A percentile compares a stretch with the other conserved stretches of the same genome.
Evolutionary conservation across 352 stramenopile genomes (phyloP).

Genomic region (Aphanomyces invadans): DNA sequence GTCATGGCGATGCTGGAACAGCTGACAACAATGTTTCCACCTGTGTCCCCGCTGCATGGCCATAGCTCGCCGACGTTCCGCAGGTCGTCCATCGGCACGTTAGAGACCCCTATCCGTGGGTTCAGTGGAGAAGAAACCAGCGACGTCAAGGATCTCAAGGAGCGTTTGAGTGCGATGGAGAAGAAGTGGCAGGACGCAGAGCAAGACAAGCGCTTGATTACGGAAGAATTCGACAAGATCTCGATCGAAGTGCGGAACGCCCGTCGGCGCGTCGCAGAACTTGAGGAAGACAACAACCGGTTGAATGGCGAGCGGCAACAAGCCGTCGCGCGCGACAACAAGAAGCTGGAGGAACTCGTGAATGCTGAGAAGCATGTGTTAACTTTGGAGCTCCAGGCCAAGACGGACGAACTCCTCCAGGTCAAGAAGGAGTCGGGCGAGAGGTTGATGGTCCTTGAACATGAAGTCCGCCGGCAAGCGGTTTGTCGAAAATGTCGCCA

Average conservation of each 20-base stretch:
- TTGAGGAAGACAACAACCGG: slow-evolving; percentile 64
- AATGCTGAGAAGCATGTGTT: slow-evolving; percentile 70
- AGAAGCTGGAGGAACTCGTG: slow-evolving; percentile 84
- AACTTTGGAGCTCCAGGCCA: slow-evolving; percentile 67
- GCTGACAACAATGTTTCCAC: slow-evolving; percentile 32
- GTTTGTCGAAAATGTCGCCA: neutral
- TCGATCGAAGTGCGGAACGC: slow-evolving; percentile 44
- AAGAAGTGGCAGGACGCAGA: slow-evolving; percentile 71
- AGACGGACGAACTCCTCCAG: slow-evolving; percentile 61
- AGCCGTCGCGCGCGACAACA: slow-evolving; percentile 73
- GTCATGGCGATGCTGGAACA: slow-evolving; percentile 82
- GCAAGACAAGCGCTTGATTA: slow-evolving; percentile 63
- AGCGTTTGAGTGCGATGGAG: slow-evolving; percentile 36
- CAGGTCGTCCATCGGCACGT: neutral
- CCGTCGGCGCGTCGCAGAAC: slow-evolving; percentile 34
- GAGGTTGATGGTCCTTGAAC: slow-evolving; percentile 70
- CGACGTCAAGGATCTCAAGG: slow-evolving; percentile 16
- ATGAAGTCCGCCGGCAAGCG: slow-evolving; percentile 77
- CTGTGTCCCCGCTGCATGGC: slow-evolving; percentile 9
- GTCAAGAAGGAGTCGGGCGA: slow-evolving; percentile 67
- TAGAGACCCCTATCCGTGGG: slow-evolving; percentile 14
- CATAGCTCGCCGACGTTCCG: neutral
- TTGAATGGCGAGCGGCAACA: slow-evolving; percentile 61
- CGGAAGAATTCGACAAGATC: slow-evolving; percentile 56
- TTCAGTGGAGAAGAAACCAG: neutral